Percentiles rank a stretch among this genome's conserved stretches.
Conservation (phyloP, 169 alveolate genomes). For the Besnoitia besnoiti region DNA sequence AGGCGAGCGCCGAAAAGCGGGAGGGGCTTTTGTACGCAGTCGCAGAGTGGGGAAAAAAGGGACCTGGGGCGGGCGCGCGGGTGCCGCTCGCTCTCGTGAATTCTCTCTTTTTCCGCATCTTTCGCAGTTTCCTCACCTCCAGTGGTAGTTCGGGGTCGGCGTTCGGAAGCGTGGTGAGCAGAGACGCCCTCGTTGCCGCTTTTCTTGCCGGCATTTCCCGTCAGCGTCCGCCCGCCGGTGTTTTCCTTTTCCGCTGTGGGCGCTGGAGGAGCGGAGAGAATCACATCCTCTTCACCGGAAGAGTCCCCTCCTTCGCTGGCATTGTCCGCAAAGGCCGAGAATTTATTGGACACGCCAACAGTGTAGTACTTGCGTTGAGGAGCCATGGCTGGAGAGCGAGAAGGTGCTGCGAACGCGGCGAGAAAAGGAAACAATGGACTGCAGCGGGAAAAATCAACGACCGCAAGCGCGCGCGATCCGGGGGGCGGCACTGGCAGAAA, state of each 20-base stretch:
- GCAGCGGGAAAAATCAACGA: neutral
- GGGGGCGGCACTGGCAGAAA: neutral
- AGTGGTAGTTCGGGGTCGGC: neutral
- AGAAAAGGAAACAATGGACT: neutral
- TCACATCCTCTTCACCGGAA: neutral
- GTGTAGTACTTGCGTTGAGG: conserved; percentile 32
- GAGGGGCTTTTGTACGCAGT: neutral
- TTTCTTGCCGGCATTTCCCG: neutral
- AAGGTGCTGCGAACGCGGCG: neutral
- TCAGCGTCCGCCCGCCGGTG: neutral
- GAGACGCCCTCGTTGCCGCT: neutral
- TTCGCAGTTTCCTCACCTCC: neutral
- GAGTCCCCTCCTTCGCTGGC: neutral
- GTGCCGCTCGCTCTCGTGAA: neutral
- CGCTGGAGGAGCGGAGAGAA: conserved; percentile 8
- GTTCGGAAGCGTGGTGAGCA: neutral
- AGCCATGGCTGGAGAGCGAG: neutral
- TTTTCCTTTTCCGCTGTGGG: neutral
- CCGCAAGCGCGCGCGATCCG: neutral
- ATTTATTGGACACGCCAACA: conserved; percentile 17
- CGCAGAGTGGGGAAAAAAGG: neutral
- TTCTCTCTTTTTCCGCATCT: neutral
- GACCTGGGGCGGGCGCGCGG: neutral
- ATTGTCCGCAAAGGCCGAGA: conserved; percentile 23
- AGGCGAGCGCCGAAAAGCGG: too few species aligned